These are phyloP conservation scores for Penicillium canariense DNA, from an alignment of 495 filamentous ascomycete species.

Conservation along the genomic window DNA sequence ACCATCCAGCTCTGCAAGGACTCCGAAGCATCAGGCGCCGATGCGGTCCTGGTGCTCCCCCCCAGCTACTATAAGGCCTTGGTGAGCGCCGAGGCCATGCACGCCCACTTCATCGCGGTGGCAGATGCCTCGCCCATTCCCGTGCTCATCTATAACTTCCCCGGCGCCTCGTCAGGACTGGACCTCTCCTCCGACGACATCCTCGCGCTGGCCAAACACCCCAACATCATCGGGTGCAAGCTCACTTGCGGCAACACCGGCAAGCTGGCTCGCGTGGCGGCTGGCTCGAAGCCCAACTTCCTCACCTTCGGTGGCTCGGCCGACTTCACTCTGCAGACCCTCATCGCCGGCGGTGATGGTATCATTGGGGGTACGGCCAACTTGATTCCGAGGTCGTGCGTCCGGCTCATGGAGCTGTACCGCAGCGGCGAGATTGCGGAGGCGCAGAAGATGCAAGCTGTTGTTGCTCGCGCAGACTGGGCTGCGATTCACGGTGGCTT, in stretches of 20 bases:
- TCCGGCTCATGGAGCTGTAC: constrained; percentile 71
- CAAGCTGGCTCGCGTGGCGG: constrained; percentile 78
- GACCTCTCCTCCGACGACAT: constrained; percentile 83
- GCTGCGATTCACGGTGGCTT: constrained; percentile 82
- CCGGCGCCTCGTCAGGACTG: constrained; percentile 74
- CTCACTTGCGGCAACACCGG: constrained; percentile 94
- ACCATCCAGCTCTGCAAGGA: constrained; percentile 78
- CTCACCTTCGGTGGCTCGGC: constrained; percentile 83
- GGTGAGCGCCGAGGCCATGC: constrained; percentile 53
- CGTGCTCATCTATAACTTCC: constrained; percentile 92
- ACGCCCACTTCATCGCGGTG: constrained; percentile 73
- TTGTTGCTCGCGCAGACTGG: constrained; percentile 85
- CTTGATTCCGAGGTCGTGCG: constrained; percentile 74
- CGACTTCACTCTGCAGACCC: constrained; percentile 83
- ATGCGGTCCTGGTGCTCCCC: constrained; percentile 81
- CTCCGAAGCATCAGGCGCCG: constrained; percentile 70
- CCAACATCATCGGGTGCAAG: constrained; percentile 89
- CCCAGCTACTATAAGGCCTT: constrained; percentile 80
- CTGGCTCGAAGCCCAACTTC: constrained; percentile 62
- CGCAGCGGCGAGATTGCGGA: constrained; percentile 63
- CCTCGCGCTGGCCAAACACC: constrained; percentile 67
- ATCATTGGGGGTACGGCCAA: constrained; percentile 85
- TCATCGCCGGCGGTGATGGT: constrained; percentile 80
- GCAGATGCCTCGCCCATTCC: constrained; percentile 82
- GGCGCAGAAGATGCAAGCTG: constrained; percentile 72